Percentiles rank a stretch among this genome's conserved stretches.
These are phyloP conservation scores for Lolium perenne DNA, from an alignment of 176 grass and related monocot species.

Conservation along the genomic window DNA sequence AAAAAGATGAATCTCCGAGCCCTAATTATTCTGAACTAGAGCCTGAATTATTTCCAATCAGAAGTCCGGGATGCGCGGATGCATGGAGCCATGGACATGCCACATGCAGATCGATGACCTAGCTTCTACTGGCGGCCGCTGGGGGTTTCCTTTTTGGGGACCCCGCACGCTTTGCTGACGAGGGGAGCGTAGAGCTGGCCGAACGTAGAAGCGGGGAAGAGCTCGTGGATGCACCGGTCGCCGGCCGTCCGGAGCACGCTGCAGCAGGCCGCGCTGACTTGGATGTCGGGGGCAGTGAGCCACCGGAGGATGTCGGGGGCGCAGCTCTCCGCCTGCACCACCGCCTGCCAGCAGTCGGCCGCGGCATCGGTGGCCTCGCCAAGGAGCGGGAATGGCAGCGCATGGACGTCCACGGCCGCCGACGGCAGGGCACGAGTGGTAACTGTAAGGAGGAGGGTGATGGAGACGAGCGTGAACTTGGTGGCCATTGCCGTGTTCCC, in stretches of 20 bases:
- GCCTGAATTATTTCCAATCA: background rate
- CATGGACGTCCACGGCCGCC: background rate
- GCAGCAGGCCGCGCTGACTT: slow-evolving; percentile 26
- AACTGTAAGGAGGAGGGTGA: background rate
- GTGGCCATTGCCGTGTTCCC: background rate
- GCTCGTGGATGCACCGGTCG: slow-evolving; percentile 22
- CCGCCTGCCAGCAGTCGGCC: slow-evolving; percentile 20
- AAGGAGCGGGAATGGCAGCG: background rate
- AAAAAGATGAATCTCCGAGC: background rate
- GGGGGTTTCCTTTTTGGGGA: background rate
- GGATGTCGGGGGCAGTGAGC: background rate
- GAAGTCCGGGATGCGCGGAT: background rate
- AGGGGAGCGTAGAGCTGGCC: slow-evolving; percentile 6
- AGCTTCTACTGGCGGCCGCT: background rate
- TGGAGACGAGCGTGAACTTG: background rate
- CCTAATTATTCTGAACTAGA: background rate
- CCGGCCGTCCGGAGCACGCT: slow-evolving; percentile 3
- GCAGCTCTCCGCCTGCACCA: slow-evolving; percentile 18
- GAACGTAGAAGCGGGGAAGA: slow-evolving; percentile 25
- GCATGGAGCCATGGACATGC: background rate
- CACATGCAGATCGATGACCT: too few species aligned
- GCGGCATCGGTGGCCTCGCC: background rate
- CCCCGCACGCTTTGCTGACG: slow-evolving; percentile 18
- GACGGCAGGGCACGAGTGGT: background rate
- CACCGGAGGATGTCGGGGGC: slow-evolving; percentile 26